Conservation (phyloP, 1,284 basidiomycete species). For the Tilletiaria anomala region DNA sequence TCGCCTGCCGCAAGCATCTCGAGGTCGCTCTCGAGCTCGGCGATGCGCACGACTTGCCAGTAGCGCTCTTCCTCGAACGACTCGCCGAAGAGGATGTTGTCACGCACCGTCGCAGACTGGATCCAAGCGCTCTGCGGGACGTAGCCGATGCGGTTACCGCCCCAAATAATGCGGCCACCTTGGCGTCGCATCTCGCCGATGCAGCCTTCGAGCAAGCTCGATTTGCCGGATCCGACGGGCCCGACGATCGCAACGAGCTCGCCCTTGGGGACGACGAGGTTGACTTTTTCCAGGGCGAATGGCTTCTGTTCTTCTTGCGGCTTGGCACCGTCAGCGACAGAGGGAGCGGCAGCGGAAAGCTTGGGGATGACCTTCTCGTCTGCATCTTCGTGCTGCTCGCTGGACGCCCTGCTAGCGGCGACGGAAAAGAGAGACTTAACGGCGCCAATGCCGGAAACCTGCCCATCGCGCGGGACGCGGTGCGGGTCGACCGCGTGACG, state of each 20-base stretch:
- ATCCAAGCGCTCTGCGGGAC: conserved; percentile 80
- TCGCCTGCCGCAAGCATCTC: conserved; percentile 59
- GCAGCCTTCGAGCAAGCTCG: conserved; percentile 28
- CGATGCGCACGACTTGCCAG: conserved; percentile 27
- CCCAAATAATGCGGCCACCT: conserved; percentile 25
- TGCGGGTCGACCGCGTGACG: too few species aligned
- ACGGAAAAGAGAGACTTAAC: too few species aligned
- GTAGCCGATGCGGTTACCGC: conserved; percentile 49
- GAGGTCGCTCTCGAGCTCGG: conserved; percentile 47
- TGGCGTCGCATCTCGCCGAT: conserved; percentile 34
- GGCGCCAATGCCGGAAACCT: too few species aligned
- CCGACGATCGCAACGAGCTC: conserved; percentile 23
- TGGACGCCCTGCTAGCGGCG: too few species aligned
- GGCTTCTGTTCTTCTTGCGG: conserved; percentile 13
- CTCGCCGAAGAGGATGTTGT: conserved; percentile 44
- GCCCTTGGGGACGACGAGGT: conserved; percentile 13
- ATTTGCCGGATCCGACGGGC: conserved; percentile 36
- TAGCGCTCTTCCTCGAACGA: conserved; percentile 46
- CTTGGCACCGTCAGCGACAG: too few species aligned
- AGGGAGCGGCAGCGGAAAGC: too few species aligned
- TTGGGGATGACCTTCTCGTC: too few species aligned
- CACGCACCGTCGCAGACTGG: conserved; percentile 59
- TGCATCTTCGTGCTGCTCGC: conserved; percentile 7
- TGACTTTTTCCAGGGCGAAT: conserved; percentile 19
- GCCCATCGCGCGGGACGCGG: too few species aligned